phyloP scores from a whole-genome alignment of 2,329 filamentous ascomycete species.

The Knoxdaviesia capensis region DNA sequence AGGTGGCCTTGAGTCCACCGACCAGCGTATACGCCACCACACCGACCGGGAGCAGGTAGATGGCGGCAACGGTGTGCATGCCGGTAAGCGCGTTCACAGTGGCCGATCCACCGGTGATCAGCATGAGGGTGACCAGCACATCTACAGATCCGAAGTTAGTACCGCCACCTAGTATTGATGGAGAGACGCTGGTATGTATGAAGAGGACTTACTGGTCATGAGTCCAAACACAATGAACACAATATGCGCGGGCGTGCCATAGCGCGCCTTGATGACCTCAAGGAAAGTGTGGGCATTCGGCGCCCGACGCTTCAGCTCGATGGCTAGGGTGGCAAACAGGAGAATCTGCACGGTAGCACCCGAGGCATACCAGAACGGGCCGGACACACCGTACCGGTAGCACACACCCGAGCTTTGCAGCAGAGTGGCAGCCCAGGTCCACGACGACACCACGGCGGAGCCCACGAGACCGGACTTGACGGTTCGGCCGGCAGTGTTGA shows the following conservation, averaged over 20 bases:
- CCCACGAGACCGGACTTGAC: slow-evolving; percentile 80
- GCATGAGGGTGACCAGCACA: slow-evolving; percentile 73
- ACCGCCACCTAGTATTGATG: background rate
- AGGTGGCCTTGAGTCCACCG: slow-evolving; percentile 70
- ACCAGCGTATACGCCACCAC: slow-evolving; percentile 54
- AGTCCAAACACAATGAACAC: slow-evolving; percentile 70
- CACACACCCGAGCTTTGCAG: slow-evolving; percentile 65
- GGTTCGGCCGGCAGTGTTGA: slow-evolving; percentile 70
- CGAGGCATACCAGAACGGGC: slow-evolving; percentile 38
- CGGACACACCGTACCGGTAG: slow-evolving; percentile 55
- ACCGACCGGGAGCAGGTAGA: slow-evolving; percentile 59
- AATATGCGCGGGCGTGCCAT: slow-evolving; percentile 49
- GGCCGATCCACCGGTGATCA: slow-evolving; percentile 54
- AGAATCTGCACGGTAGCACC: slow-evolving; percentile 76
- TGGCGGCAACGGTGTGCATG: slow-evolving; percentile 50
- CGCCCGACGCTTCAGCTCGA: slow-evolving; percentile 69
- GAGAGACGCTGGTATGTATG: background rate
- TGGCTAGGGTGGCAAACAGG: slow-evolving; percentile 75
- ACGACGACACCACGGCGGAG: slow-evolving; percentile 76
- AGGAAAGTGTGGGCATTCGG: slow-evolving; percentile 77
- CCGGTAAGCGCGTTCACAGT: slow-evolving; percentile 31
- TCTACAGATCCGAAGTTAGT: slow-evolving; percentile 13
- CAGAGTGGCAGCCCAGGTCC: slow-evolving; percentile 81
- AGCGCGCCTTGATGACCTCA: slow-evolving; percentile 65
- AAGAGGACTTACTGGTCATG: slow-evolving; percentile 33